These are phyloP conservation scores for Tricholoma hemisulphureum DNA, from an alignment of 768 basidiomycete species.

Conservation along the genomic window DNA sequence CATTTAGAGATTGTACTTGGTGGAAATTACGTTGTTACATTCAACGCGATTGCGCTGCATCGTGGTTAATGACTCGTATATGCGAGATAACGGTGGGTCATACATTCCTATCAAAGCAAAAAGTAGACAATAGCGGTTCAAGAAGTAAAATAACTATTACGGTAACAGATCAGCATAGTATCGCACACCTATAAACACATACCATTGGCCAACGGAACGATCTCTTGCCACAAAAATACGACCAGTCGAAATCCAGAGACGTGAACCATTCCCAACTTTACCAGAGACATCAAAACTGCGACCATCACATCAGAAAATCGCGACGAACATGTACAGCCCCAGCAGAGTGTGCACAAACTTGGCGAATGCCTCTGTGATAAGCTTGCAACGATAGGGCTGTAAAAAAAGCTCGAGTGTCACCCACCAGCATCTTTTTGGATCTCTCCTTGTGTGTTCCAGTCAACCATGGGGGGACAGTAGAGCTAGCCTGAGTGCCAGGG, in stretches of 20 bases:
- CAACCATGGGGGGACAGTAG: constrained; percentile 42
- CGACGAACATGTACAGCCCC: constrained; percentile 56
- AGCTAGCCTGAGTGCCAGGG: too few relatives aligned
- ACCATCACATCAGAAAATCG: neutral
- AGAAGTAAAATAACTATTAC: constrained; percentile 62
- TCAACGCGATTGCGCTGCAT: constrained; percentile 52
- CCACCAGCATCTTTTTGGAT: constrained; percentile 49
- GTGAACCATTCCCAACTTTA: constrained; percentile 66
- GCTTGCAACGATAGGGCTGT: neutral
- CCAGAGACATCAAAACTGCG: constrained; percentile 8
- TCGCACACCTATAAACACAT: constrained; percentile 10
- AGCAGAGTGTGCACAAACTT: constrained; percentile 61
- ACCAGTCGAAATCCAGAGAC: constrained; percentile 64
- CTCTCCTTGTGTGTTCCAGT: constrained; percentile 54
- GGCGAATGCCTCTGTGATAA: constrained; percentile 40
- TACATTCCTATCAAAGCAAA: constrained; percentile 71
- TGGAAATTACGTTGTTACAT: constrained; percentile 48
- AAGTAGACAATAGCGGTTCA: constrained; percentile 63
- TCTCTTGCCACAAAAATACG: constrained; percentile 54
- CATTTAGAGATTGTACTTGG: neutral
- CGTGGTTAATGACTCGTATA: constrained; percentile 6
- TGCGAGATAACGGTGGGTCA: constrained; percentile 23
- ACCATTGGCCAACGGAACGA: constrained; percentile 71
- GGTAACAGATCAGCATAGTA: constrained; percentile 2
- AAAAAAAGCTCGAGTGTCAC: constrained; percentile 8